Base-by-base conservation (phyloP, 257 asterid species). In the Capsicum pubescens region DNA sequence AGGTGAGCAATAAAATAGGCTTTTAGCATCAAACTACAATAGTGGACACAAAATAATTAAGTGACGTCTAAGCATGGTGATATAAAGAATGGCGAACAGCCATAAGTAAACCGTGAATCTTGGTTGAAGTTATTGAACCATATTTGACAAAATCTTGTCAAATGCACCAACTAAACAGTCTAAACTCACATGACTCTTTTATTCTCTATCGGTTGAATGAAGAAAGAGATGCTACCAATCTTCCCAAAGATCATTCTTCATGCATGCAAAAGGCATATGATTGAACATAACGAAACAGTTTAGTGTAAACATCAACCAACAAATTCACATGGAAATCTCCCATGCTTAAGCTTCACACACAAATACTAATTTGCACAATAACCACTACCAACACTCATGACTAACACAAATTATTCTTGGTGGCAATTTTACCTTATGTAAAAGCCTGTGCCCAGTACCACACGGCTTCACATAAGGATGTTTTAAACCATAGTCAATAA, bases 191-290 rank as follows among this genome's bases (percentile, higher is more conserved):
- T 10, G 42, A 54, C 17, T 21, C 3, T 32, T 48, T 3, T 48
- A 48, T 72, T 7, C 60, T 72, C n/a, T 15, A 19, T 72, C 8
- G 8, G 80, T 72, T 50, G 19, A n/a, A 19, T 48, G n/a, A 72
- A 48, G 60, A 11, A 19, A 71, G 3, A 6, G 44, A 48, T 72
- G 59, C 6, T 2, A 48, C 2, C 0, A 7, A 19, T 72, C 39
- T 72, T 72, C 80, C n/a, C 44, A 19, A 72, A 26, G 11, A 74
- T 48, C 80, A 3, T 50, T 19, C 80, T 74, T 48, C 19, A 74
- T 1, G 60, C 59, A 50, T 12, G 80, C 80, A 21, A 7, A 46
- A 74, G 44, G 13, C 44, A 74, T 19, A n/a, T 48, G 39, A 11
- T 19, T 72, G 80, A 11, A 11, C 80, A 48, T 19, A 72, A 72